Conservation (phyloP, 306 rosid species). For the Sicyos edulis region DNA sequence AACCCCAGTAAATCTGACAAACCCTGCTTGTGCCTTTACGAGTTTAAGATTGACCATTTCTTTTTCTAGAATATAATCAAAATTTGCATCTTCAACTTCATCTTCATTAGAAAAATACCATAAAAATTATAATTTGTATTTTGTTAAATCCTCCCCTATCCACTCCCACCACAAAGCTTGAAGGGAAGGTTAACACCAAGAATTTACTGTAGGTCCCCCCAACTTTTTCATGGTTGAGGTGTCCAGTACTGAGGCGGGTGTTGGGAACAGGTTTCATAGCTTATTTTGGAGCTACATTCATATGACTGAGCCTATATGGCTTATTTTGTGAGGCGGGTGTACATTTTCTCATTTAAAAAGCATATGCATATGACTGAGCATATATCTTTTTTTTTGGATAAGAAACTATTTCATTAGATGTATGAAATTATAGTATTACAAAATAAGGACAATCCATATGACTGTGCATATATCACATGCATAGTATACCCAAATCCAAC, state of each 20-base stretch:
- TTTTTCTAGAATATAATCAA: background rate
- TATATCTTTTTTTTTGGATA: too few species aligned
- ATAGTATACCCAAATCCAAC: background rate
- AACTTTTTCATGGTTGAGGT: background rate
- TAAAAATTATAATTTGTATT: background rate
- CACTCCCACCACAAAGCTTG: constrained; percentile 2
- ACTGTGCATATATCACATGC: background rate
- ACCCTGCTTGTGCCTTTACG: background rate
- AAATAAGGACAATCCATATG: too few species aligned
- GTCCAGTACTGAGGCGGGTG: too few species aligned
- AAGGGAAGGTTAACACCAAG: background rate
- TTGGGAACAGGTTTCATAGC: too few species aligned
- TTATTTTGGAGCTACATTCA: constrained; percentile 9
- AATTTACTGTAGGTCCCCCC: background rate
- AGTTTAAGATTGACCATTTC: too few species aligned
- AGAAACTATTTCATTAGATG: too few species aligned
- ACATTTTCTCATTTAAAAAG: background rate
- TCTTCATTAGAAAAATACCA: constrained; percentile 3
- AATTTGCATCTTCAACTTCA: background rate
- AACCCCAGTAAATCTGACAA: too few species aligned
- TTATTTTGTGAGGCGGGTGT: too few species aligned
- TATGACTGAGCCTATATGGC: background rate
- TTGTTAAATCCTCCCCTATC: constrained; percentile 6
- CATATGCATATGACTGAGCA: too few species aligned
- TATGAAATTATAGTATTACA: too few species aligned